A percentile compares a stretch with the other conserved stretches of the same genome.
Conservation (phyloP, 495 filamentous ascomycete genomes). For the Annulohypoxylon moriforme region DNA sequence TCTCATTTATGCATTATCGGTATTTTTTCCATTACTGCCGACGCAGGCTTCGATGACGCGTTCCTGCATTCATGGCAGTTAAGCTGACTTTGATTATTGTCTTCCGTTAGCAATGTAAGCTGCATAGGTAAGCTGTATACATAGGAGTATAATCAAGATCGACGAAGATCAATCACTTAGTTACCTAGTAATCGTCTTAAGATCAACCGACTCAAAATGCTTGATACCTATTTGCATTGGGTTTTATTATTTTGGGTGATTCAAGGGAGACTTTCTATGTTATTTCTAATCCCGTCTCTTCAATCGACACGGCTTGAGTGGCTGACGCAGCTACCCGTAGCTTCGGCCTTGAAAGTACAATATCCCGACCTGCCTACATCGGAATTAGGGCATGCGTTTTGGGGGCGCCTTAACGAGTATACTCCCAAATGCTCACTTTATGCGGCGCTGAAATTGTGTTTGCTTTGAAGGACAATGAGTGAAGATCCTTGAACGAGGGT, state of each 20-base stretch:
- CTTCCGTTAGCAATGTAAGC: neutral
- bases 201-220: neutral
- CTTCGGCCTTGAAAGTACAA: neutral
- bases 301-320: neutral
- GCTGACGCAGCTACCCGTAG: neutral
- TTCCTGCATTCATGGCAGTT: neutral
- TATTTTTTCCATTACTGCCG: neutral
- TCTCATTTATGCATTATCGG: neutral
- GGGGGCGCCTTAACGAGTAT: neutral
- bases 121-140: neutral
- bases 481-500: neutral
- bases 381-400: neutral
- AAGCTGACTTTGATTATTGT: neutral
- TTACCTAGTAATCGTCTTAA: neutral
- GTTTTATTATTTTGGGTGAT: neutral
- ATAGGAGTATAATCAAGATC: neutral
- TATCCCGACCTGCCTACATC: slow-evolving; percentile 12
- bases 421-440: neutral
- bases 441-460: neutral
- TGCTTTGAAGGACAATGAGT: neutral
- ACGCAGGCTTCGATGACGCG: neutral
- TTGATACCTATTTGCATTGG: neutral
- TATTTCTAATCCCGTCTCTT: neutral
- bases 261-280: neutral
- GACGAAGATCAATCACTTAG: neutral